Evolutionary conservation across 768 basidiomycete genomes (phyloP).

Genomic region (Trametes coccinea): DNA sequence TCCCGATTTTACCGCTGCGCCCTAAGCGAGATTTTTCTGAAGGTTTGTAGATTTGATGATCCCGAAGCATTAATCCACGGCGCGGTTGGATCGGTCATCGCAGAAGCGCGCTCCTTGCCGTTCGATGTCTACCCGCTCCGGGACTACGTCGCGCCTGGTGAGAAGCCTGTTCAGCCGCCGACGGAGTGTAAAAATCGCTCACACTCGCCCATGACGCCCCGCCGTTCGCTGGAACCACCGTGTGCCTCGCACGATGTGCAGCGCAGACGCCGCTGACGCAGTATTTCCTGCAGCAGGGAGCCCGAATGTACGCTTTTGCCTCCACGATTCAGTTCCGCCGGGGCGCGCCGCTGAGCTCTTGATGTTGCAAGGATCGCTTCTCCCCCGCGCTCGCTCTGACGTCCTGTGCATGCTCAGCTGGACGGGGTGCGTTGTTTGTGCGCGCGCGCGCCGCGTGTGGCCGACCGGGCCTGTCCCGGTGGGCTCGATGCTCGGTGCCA

Average conservation of each 20-base stretch:
- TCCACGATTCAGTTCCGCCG: constrained; percentile 28
- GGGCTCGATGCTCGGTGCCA: background rate
- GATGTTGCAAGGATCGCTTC: constrained; percentile 26
- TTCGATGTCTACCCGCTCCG: constrained; percentile 79
- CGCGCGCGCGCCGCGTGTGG: background rate
- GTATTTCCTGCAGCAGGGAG: constrained; percentile 58
- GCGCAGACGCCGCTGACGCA: constrained; percentile 56
- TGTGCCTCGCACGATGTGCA: constrained; percentile 23
- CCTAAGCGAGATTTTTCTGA: constrained; percentile 1
- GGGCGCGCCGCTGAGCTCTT: constrained; percentile 27
- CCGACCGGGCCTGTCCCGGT: background rate
- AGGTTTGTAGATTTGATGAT: constrained; percentile 45
- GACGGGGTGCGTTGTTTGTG: background rate
- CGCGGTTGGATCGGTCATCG: constrained; percentile 64
- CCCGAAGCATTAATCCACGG: constrained; percentile 50
- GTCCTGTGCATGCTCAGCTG: background rate
- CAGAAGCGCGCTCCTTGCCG: constrained; percentile 66
- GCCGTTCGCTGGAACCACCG: background rate
- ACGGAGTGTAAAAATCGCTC: constrained; percentile 19
- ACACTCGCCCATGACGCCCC: constrained; percentile 7
- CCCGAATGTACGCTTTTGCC: constrained; percentile 55
- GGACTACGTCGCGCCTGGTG: constrained; percentile 80
- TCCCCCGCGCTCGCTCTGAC: constrained; percentile 18
- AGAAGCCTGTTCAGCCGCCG: constrained; percentile 31
- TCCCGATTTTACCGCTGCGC: constrained; percentile 11